Base-by-base conservation (phyloP, 2,329 filamentous ascomycete species). In the Aspergillus melleus region DNA sequence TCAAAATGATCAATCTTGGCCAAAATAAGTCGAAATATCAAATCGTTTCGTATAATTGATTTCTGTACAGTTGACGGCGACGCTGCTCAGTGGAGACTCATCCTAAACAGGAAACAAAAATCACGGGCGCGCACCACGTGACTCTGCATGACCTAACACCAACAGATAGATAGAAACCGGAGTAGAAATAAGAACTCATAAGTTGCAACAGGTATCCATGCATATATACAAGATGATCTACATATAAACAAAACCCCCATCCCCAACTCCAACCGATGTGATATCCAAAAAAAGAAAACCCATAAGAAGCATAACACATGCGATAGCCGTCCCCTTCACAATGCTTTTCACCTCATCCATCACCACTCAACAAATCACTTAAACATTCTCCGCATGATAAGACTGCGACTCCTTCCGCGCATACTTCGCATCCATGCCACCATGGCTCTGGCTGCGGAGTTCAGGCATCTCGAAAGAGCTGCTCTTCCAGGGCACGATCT, bases 401-500 rank as follows among this genome's bases (percentile, higher is more conserved):
- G 44, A 47, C 44, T 24, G 44, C 4, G 44, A 47, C 22, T 47
- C 19, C 44, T 22, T 22, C 9, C 44, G 19, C 11, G 44, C 22
- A 22, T 47, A 22, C 44, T 47, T 20, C 19, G 9, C 44, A 14
- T 47, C 44, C 1, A 16, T 19, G 20, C 12, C 10, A 4, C 9
- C 8, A 12, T 47, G 22, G 19, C 9, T 19, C 19, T 47, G 19
- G 19, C 19, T 24, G 11, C 22, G 19, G 22, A 47, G 3, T 10
- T 19, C 9, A 49, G 58, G 77, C 55, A 67, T 67, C 66, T 70
- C 69, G 30, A 64, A 89, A 55, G 80, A 76, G 58, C 77, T 75
- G 70, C 85, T 88, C 77, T 85, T 81, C 75, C 83, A 83, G 0
- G 88, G 86, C 60, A 76, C 82, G 16, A 90, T 84, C 11, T 77